phyloP scores from a whole-genome alignment of 768 basidiomycete species.

The Tricholomella constricta region DNA sequence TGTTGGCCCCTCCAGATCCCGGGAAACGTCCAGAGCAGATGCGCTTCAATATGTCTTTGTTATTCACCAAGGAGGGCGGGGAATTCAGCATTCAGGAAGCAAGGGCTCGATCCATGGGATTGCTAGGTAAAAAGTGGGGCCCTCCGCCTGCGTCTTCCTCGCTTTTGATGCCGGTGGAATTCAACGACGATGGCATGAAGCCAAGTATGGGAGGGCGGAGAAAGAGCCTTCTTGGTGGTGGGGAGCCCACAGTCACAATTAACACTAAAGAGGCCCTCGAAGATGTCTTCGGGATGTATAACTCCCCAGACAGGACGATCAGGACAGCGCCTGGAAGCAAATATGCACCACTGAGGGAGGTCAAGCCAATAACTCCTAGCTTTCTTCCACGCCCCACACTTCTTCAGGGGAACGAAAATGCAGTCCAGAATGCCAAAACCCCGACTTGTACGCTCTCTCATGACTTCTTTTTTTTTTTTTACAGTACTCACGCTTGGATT shows the following conservation, averaged over 20 bases:
- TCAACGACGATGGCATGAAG: constrained; percentile 60
- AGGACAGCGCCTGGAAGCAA: constrained; percentile 65
- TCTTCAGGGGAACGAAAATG: constrained; percentile 33
- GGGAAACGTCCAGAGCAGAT: constrained; percentile 74
- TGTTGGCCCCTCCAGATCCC: constrained; percentile 69
- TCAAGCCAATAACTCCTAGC: constrained; percentile 58
- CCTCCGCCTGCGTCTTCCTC: constrained; percentile 56
- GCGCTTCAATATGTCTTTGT: constrained; percentile 64
- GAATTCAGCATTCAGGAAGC: constrained; percentile 90
- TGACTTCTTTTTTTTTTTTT: constrained; percentile 7
- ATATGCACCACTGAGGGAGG: constrained; percentile 68
- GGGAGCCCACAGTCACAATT: constrained; percentile 89
- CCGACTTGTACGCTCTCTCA: constrained; percentile 33
- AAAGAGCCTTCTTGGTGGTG: constrained; percentile 46
- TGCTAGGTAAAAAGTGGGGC: constrained; percentile 82
- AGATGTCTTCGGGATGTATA: constrained; percentile 96
- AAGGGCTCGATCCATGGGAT: constrained; percentile 77
- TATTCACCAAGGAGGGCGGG: constrained; percentile 73
- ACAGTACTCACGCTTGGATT: constrained; percentile 16
- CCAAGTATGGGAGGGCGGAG: constrained; percentile 40
- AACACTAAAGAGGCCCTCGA: constrained; percentile 95
- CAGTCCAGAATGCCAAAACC: constrained; percentile 37
- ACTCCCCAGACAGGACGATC: constrained; percentile 80
- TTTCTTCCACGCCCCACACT: constrained; percentile 36
- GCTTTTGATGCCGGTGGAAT: constrained; percentile 49